Evolutionary conservation across 2,329 filamentous ascomycete genomes (phyloP).

Genomic region (Pseudovirgaria hyperparasitica): DNA sequence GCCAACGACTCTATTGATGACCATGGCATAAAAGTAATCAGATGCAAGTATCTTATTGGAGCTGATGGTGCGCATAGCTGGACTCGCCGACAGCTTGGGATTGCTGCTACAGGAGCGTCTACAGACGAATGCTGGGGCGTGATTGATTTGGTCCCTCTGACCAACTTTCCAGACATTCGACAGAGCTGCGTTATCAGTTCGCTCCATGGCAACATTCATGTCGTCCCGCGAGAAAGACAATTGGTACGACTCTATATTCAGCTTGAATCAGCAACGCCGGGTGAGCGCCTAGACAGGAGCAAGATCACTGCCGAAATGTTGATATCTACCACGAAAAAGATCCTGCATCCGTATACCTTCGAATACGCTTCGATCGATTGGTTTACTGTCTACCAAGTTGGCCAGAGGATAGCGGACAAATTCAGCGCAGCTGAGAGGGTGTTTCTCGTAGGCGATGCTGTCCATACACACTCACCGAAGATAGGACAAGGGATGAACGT

Average conservation of each 20-base stretch:
- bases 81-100: slow-evolving; percentile 46
- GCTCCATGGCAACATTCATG: slow-evolving; percentile 46
- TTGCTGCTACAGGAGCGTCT: slow-evolving; percentile 43
- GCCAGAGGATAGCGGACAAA: slow-evolving; percentile 47
- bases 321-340: slow-evolving; percentile 48
- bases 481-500: slow-evolving; percentile 63
- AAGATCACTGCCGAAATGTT: slow-evolving; percentile 53
- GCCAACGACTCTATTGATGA: slow-evolving; percentile 44
- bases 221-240: slow-evolving; percentile 51
- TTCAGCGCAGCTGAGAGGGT: slow-evolving; percentile 46
- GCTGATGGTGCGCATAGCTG: slow-evolving; percentile 58
- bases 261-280: slow-evolving; percentile 36
- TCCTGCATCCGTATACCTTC: slow-evolving; percentile 54
- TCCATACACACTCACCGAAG: slow-evolving; percentile 46
- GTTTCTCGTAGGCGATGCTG: slow-evolving; percentile 59
- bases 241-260: slow-evolving; percentile 55
- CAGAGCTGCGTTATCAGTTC: slow-evolving; percentile 44
- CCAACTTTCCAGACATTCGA: slow-evolving; percentile 48
- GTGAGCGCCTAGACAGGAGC: slow-evolving; percentile 41
- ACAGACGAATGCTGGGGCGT: slow-evolving; percentile 43
- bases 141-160: slow-evolving; percentile 35
- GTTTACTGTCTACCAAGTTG: slow-evolving; percentile 52
- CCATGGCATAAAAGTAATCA: slow-evolving; percentile 33
- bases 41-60: slow-evolving; percentile 52
- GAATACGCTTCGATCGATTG: slow-evolving; percentile 52